Evolutionary conservation across 208 protist species (phyloP).

Genomic region (Crithidia sp.): DNA sequence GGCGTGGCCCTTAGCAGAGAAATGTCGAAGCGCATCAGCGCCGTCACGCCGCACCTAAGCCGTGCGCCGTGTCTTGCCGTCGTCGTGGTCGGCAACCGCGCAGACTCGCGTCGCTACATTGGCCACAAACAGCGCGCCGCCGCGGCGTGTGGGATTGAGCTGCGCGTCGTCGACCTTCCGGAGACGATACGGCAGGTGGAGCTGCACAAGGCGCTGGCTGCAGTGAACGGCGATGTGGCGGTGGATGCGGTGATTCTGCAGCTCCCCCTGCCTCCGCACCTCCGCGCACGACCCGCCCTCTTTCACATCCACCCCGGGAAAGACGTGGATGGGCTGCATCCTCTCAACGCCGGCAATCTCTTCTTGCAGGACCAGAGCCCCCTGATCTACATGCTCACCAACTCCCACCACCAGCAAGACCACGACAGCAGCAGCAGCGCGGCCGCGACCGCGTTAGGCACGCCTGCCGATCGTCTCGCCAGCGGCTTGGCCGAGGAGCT

Average conservation of each 20-base stretch:
- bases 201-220: conserved; percentile 47
- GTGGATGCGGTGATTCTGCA: conserved; percentile 91
- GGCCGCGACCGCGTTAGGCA: neutral
- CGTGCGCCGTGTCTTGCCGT: conserved; percentile 87
- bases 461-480: neutral
- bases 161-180: conserved; percentile 44
- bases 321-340: conserved; percentile 95
- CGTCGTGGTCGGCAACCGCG: conserved; percentile 92
- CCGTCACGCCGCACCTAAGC: conserved; percentile 34
- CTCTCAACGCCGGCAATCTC: conserved; percentile 89
- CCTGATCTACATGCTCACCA: conserved; percentile 6
- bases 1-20: conserved; percentile 46
- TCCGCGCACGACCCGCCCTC: conserved; percentile 74
- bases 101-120: conserved; percentile 88
- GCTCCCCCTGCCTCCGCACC: conserved; percentile 92
- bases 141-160: conserved; percentile 50
- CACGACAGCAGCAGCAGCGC: neutral
- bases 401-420: neutral
- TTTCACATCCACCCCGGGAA: conserved; percentile 75
- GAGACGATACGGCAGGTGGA: conserved; percentile 30
- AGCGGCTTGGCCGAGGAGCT: conserved; percentile 17
- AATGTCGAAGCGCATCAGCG: conserved; percentile 42
- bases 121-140: conserved; percentile 53
- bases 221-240: conserved; percentile 37
- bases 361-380: conserved; percentile 72